A percentile compares a stretch with the other conserved stretches of the same genome.
Conservation (phyloP, 2,329 filamentous ascomycete genomes). For the Ophiostoma sp. region DNA sequence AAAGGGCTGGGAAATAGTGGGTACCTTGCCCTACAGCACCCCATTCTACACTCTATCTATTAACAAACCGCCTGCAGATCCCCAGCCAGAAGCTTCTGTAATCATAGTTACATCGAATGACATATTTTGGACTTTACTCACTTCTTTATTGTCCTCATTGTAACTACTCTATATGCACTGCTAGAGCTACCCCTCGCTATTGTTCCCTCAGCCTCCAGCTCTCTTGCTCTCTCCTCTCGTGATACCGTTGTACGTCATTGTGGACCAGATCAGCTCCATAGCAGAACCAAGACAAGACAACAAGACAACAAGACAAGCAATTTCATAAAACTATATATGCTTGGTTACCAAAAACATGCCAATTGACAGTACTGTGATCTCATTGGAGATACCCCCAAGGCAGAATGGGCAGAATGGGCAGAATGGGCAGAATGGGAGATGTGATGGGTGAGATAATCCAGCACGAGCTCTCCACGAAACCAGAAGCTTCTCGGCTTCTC, state of each 20-base stretch:
- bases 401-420: not conserved
- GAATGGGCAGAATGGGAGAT: no score
- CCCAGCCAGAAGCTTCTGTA: constrained; percentile 11
- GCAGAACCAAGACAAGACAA: not conserved
- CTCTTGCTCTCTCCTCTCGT: not conserved
- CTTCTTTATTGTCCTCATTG: not conserved
- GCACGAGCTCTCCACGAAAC: not conserved
- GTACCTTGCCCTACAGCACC: not conserved
- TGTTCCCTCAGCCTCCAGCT: not conserved
- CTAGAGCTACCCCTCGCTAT: not conserved
- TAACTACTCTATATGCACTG: no score
- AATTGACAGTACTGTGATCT: constrained; percentile 1
- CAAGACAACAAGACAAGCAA: not conserved
- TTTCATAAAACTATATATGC: not conserved
- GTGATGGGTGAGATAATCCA: not conserved
- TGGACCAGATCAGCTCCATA: constrained; percentile 7
- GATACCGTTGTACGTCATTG: constrained; percentile 5
- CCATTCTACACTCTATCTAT: not conserved
- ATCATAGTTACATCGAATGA: not conserved
- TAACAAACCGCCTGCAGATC: not conserved
- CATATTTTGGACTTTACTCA: not conserved
- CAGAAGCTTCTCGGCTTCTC: not conserved
- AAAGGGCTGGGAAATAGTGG: constrained; percentile 3
- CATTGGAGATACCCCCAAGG: not conserved
- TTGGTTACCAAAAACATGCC: constrained; percentile 4